Evolutionary conservation across 2,329 filamentous ascomycete genomes (phyloP).

Genomic region (Penicillium sp.): DNA sequence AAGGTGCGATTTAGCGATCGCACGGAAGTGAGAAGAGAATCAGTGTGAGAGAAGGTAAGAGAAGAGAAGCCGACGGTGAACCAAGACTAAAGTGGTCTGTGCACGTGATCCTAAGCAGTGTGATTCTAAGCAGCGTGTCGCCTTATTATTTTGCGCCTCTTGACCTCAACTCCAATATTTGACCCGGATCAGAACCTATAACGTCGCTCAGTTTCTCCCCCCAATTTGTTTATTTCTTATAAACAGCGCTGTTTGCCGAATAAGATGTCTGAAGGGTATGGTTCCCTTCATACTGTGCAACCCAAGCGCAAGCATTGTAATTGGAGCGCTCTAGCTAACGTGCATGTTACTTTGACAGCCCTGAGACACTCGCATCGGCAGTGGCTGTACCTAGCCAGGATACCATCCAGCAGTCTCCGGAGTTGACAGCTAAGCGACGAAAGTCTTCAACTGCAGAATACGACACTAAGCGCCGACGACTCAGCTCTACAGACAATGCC

Average conservation of each 20-base stretch:
- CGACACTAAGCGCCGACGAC: slow-evolving; percentile 54
- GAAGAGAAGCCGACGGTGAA: background rate
- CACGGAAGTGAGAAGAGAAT: background rate
- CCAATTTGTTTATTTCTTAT: background rate
- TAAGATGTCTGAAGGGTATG: slow-evolving; percentile 27
- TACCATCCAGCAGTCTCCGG: slow-evolving; percentile 29
- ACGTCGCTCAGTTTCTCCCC: background rate
- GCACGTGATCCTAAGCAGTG: slow-evolving; percentile 22
- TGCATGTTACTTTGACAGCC: slow-evolving; percentile 12
- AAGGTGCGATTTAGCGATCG: background rate
- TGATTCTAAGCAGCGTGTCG: slow-evolving; percentile 11
- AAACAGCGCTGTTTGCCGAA: background rate
- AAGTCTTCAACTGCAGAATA: slow-evolving; percentile 55
- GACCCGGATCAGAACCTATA: background rate
- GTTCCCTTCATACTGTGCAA: background rate
- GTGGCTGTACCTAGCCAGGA: slow-evolving; percentile 53
- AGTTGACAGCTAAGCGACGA: slow-evolving; percentile 50
- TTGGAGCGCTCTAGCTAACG: slow-evolving; percentile 11
- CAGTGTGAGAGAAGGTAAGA: background rate
- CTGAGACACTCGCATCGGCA: slow-evolving; percentile 50
- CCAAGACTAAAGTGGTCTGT: slow-evolving; percentile 22
- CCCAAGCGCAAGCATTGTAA: slow-evolving; percentile 2
- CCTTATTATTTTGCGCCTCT: background rate
- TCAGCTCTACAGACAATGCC: slow-evolving; percentile 40
- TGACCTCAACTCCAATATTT: background rate